Base-by-base conservation (phyloP, 768 basidiomycete genomes). In the Suillus tomentosus region DNA sequence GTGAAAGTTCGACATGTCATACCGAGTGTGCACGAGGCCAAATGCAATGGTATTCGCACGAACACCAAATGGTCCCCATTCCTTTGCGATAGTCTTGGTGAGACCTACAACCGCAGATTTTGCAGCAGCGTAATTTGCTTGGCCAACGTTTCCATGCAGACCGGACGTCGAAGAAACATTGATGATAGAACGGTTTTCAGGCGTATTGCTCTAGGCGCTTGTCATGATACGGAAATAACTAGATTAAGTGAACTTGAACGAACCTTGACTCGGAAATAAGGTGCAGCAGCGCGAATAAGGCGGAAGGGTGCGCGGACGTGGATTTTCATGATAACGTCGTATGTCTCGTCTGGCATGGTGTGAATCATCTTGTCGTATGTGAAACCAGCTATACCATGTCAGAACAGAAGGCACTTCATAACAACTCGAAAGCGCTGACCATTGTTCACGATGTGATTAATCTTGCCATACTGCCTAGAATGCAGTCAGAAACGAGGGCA, bases 361-460 rank as follows among this genome's bases (percentile, higher is more conserved):
- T 93, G 92, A 45, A 94, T 79, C 93, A 95, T 95, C 76, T 88
- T 90, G 82, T 93, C 90, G 69, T 84, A 91, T 8, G 90, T 91
- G 79, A 92, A 92, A 56, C 87, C 89, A 55, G 89, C 88, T 86
- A 65, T 59, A 19, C 3, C 10, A 19, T 56, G 40, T 66, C 24
- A 66, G 36, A 39, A 27, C 40, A 17, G 36, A 67, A 13, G 13
- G 4, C 0, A 13, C 39, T 54, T 48, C 11, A 62, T 31, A 48
- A 27, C 15, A 37, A 45, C 47, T 19, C 11, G 5, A 43, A 10
- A 3, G n/a, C 3, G 72, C 79, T 58, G 36, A 83, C 86, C 88
- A 66, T 94, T 94, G 78, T 94, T 94, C 39, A 94, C 82, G 61
- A 94, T 91, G 73, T 94, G 91, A 76, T 95, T 92, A 58, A 95